Evolutionary conservation across 1,139 yeast genomes (phyloP), one percentile per base, ranked within the genome.

Genomic region (Saccharomyces hybrid): DNA sequence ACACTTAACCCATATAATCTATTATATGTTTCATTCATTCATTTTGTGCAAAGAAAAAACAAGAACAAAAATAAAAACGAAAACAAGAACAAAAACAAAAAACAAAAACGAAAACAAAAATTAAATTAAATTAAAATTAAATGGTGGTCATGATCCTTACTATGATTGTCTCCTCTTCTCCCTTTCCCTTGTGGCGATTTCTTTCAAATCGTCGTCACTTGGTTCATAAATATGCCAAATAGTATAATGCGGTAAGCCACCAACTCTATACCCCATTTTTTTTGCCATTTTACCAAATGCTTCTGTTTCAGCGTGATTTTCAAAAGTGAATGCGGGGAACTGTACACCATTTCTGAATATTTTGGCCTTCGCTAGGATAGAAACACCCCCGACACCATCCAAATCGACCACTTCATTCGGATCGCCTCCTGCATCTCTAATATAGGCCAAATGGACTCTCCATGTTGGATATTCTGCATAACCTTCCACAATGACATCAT

Each of bases 171-270:
- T 73, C 72, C 88, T 79, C 73, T 79, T 84, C 67, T 78, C 82
- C 71, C 91, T 78, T 71, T 82, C 95, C 74, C 79, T 77, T 67
- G 79, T 77, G 2, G 88, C 85, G 52, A 88, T 87, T 64, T 84
- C 82, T 65, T 79, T 78, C 59, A 89, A 75, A 71, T 91, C 97
- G 66, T 91, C 97, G 68, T 87, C 96, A 73, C 96, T 87, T 46
- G 96, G 96, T 70, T 88, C 96, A 70, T 88, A 88, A 57, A 88
- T 85, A 69, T 88, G 96, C 96, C 96, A 88, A 58, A 88, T 85
- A 47, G 88, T 93, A 67, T 89, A 88, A 71, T 88, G 95, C 5
- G 96, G 96, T 61, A 88, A 75, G 0, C 96, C 96, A 53, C 83
- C 81, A 16, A 88, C 96, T 8, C 83, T 78, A 67, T 78, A 85